Evolutionary conservation across 345 rosid genomes (phyloP).

Genomic region (Alliaria petiolata): DNA sequence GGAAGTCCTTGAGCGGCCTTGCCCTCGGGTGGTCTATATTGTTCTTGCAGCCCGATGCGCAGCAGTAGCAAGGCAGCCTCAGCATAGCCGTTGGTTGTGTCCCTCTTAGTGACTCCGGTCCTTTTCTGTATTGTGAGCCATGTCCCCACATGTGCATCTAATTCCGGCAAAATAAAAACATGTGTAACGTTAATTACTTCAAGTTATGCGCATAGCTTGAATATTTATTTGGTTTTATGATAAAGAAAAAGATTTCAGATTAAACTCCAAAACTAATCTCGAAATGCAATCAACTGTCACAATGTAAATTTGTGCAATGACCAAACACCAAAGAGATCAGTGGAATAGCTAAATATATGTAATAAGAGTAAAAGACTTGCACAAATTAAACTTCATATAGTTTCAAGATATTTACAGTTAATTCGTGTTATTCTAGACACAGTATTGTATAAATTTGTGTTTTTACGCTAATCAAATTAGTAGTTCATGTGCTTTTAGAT

Average conservation of each 20-base stretch:
- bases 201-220: background rate
- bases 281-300: background rate
- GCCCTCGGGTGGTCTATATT: constrained; percentile 92
- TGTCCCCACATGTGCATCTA: constrained; percentile 99
- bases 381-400: background rate
- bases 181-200: background rate
- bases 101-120: constrained; percentile 91
- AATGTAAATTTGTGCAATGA: background rate
- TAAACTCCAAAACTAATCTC: background rate
- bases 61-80: constrained; percentile 89
- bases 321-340: background rate
- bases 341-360: background rate
- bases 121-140: constrained; percentile 94
- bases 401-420: background rate
- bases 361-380: background rate
- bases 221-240: background rate
- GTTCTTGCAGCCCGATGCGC: constrained; percentile 93
- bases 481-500: background rate
- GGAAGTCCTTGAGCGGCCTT: constrained; percentile 84
- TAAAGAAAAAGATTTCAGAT: background rate
- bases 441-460: background rate
- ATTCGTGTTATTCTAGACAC: background rate
- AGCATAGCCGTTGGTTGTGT: constrained; percentile 97
- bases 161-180: background rate
- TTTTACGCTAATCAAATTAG: background rate